Conservation (phyloP, 257 asterid genomes). For the Verbena officinalis region DNA sequence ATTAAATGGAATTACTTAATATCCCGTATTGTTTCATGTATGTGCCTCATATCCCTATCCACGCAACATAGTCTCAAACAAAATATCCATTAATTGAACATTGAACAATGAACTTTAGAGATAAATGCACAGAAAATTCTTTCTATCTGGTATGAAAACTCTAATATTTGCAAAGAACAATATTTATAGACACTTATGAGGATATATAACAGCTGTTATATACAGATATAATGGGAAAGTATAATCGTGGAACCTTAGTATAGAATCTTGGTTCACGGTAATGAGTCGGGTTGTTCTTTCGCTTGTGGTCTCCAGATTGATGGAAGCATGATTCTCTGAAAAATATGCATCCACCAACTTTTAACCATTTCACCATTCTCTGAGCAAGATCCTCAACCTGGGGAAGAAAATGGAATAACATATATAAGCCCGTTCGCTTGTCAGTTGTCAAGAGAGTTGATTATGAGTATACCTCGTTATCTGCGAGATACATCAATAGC, state of each 20-base stretch:
- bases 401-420: constrained; percentile 27
- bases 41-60: no score
- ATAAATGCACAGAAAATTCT: no score
- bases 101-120: no score
- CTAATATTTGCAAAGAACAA: no score
- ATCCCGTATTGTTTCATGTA: no score
- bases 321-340: constrained; percentile 98
- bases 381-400: constrained; percentile 75
- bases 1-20: no score
- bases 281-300: constrained; percentile 88
- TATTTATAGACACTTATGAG: no score
- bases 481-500: constrained; percentile 97
- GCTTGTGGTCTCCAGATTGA: constrained; percentile 93
- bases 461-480: constrained; percentile 62
- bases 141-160: no score
- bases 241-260: constrained; percentile 63
- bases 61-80: no score
- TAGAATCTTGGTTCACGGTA: constrained; percentile 95
- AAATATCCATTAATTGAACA: no score
- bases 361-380: constrained; percentile 88
- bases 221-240: not conserved
- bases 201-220: no score
- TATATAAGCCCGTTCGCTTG: not conserved
- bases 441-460: not conserved
- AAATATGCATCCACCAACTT: constrained; percentile 90